Evolutionary conservation across 306 rosid species (phyloP), one percentile per base, ranked within the genome.

Genomic region (Fagus sylvatica): DNA sequence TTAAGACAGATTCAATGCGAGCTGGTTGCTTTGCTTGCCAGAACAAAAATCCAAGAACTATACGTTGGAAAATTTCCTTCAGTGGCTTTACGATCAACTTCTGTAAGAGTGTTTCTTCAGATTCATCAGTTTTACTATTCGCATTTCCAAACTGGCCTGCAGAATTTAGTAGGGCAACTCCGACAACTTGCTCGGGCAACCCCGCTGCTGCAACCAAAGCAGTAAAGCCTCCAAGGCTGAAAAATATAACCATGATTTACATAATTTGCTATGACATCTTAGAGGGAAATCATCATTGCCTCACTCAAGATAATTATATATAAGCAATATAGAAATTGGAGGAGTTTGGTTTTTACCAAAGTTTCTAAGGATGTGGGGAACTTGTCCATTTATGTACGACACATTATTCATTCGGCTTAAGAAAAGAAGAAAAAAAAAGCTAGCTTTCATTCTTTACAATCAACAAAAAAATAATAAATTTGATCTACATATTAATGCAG

Each of bases 11-110:
- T 76, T 69, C 72, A 74, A 93, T 73, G 37, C 94, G 91, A 75
- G 97, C 85, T 1, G 97, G 99, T 79, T 91, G 98, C 88, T 91
- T 95, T 53, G 97, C 80, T 84, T 93, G 99, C 98, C 99, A 93
- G 89, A 95, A 93, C 77, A 93, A 77, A 82, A 95, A 76, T 48
- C 98, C 97, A 75, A 93, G 97, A 80, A 88, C 90, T 33, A 91
- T 61, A 40, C 97, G 89, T 87, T 91, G 99, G 75, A 95, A 91
- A 75, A 83, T 73, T 76, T 93, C 96, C 91, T 91, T 90, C 84
- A 95, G 53, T 19, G 98, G 97, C 80, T 91, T 95, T 54, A 86
- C 36, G 43, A 93, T 15, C 73, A 83, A 76, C 87, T 88, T 95
- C 82, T 86, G 91, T 0, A 88, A 46, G 74, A 82, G 5, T 7